Conservation (phyloP, 1,139 yeast species). For the Lodderomyces margitis region DNA sequence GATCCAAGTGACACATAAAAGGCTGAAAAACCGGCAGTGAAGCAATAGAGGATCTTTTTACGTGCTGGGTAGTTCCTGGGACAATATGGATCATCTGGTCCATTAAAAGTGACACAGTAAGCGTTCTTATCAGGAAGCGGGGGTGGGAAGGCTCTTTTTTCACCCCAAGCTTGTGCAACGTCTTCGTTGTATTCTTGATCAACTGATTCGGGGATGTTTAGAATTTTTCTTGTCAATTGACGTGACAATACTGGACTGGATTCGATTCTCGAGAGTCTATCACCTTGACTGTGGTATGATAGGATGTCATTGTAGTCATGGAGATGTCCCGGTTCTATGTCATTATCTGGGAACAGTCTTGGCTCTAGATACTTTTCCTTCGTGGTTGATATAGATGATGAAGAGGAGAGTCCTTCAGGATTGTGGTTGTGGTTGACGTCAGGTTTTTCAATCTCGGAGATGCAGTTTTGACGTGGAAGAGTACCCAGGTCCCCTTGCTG, state of each 20-base stretch:
- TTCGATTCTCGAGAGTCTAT: constrained; percentile 28
- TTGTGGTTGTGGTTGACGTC: background rate
- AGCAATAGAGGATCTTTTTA: constrained; percentile 22
- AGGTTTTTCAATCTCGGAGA: background rate
- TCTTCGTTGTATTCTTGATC: constrained; percentile 18
- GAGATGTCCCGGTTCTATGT: background rate
- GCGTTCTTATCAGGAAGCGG: constrained; percentile 32
- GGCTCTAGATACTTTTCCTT: background rate
- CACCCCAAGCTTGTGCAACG: constrained; percentile 50
- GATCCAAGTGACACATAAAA: constrained; percentile 46
- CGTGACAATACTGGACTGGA: constrained; percentile 25
- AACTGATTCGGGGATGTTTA: constrained; percentile 31
- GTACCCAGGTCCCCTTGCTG: too few species aligned
- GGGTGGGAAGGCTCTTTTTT: constrained; percentile 37
- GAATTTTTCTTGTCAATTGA: constrained; percentile 28
- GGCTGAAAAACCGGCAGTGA: constrained; percentile 21
- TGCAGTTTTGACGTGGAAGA: too few species aligned
- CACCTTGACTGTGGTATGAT: constrained; percentile 15
- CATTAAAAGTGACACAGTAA: constrained; percentile 42
- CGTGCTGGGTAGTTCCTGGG: constrained; percentile 48
- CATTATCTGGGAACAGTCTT: background rate
- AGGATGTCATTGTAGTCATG: background rate
- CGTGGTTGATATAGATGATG: constrained; percentile 18
- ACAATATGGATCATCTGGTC: constrained; percentile 48
- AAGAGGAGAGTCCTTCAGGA: background rate